Evolutionary conservation across 768 basidiomycete species (phyloP), one percentile per base, ranked within the genome.

Genomic region (Rhodocollybia butyracea): DNA sequence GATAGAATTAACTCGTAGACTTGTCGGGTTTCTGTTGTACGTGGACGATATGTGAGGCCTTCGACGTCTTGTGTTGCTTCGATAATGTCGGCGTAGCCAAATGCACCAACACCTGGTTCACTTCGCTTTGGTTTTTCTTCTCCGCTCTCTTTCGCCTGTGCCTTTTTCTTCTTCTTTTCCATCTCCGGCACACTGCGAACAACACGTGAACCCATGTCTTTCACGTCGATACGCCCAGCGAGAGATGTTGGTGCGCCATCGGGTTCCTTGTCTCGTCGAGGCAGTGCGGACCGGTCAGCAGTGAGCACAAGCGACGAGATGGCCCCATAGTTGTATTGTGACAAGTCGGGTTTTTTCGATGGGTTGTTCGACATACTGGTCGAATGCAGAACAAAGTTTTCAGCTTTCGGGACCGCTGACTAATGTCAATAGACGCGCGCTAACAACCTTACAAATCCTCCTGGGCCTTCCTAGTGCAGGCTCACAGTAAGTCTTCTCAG

Each of bases 231-330:
- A 26, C 89, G 83, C 15, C 97, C 97, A 42, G 85, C 88, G 31
- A 98, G 85, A 2, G 94, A 88, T 15, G 95, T 95, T 10, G 95
- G 91, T 7, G 94, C 92, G 59, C 97, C 96, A 76, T 97, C 94
- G 6, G 95, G 95, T 69, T 99, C 96, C 74, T 91, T 91, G 79
- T 95, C 92, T 59, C 94, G 80, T 45, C 93, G 81, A 19, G 91
- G 91, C 48, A 93, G 73, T 2, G 79, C 81, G 50, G 89, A 88
- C 52, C 86, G 78, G 73, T 92, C 89, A 12, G 96, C 92, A n/a
- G 91, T 94, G 65, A 98, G 79, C 42, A 98, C 96, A 41, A 98
- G 82, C 21, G 92, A 94, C 27, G 93, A 93, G 66, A 98, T 95
- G 53, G 91, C 91, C 43, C 89, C 86, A 80, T 98, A 98, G 77